These are phyloP conservation scores for Trypanosoma vivax DNA, from an alignment of 208 protist species.

Conservation along the genomic window DNA sequence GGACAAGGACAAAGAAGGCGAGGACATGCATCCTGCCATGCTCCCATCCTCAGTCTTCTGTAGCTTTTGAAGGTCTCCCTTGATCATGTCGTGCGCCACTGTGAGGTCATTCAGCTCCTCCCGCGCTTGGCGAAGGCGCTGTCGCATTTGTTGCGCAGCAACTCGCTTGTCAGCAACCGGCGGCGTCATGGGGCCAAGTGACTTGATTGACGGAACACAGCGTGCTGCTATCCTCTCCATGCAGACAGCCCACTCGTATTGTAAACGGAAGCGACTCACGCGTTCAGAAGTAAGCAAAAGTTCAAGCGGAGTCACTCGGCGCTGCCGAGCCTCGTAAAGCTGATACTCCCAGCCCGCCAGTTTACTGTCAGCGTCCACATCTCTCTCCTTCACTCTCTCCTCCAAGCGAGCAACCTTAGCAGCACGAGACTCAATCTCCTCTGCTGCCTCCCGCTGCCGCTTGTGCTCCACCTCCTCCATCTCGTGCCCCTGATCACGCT, in stretches of 20 bases:
- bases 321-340: slow-evolving; percentile 50
- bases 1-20: slow-evolving; percentile 24
- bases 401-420: slow-evolving; percentile 34
- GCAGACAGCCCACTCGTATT: slow-evolving; percentile 63
- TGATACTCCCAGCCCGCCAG: slow-evolving; percentile 76
- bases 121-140: slow-evolving; percentile 27
- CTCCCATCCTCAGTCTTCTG: background rate
- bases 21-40: slow-evolving; percentile 1
- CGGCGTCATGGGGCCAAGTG: slow-evolving; percentile 12
- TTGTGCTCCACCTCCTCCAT: slow-evolving; percentile 41
- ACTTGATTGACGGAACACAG: slow-evolving; percentile 33
- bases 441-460: slow-evolving; percentile 35
- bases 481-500: slow-evolving; percentile 30
- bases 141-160: slow-evolving; percentile 24
- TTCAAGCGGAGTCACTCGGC: slow-evolving; percentile 32
- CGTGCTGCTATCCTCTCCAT: slow-evolving; percentile 59
- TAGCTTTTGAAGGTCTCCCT: slow-evolving; percentile 42
- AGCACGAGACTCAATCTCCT: slow-evolving; percentile 32
- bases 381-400: slow-evolving; percentile 18
- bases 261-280: slow-evolving; percentile 32
- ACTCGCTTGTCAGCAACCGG: slow-evolving; percentile 14
- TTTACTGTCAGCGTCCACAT: slow-evolving; percentile 32
- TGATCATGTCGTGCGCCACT: slow-evolving; percentile 67
- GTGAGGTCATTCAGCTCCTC: slow-evolving; percentile 60
- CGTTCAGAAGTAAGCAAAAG: slow-evolving; percentile 41